Evolutionary conservation across 2,329 filamentous ascomycete genomes (phyloP).

Genomic region (Penicillium sp.): DNA sequence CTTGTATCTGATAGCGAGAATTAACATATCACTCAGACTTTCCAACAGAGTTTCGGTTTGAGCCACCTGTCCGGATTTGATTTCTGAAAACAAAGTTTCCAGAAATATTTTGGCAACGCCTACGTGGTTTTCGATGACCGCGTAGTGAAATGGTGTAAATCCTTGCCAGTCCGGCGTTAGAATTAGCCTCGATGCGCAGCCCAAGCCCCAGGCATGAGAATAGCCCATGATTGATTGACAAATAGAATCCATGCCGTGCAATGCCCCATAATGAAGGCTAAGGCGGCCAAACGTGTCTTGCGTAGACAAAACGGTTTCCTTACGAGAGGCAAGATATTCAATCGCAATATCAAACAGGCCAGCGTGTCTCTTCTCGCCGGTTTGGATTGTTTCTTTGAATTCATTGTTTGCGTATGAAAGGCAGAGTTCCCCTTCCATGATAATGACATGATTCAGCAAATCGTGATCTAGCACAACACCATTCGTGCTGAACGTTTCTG

Average conservation of each 20-base stretch:
- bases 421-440: neutral
- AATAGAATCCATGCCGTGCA: neutral
- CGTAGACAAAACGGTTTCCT: neutral
- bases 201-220: neutral
- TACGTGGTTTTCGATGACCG: conserved; percentile 6
- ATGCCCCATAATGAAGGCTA: conserved; percentile 7
- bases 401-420: neutral
- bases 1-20: conserved; percentile 4
- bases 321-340: neutral
- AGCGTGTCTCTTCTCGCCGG: neutral
- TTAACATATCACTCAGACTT: neutral
- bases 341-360: neutral
- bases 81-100: neutral
- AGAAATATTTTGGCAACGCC: neutral
- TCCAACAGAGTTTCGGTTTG: neutral
- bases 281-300: conserved; percentile 3
- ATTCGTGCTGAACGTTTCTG: neutral
- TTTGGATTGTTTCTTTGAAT: neutral
- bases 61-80: neutral
- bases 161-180: conserved; percentile 2
- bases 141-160: conserved; percentile 9
- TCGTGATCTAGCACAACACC: neutral
- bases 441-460: conserved; percentile 4
- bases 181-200: neutral
- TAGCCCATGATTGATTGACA: neutral